These are phyloP conservation scores for Malus hybrid DNA, from an alignment of 331 rosid species.

Conservation along the genomic window DNA sequence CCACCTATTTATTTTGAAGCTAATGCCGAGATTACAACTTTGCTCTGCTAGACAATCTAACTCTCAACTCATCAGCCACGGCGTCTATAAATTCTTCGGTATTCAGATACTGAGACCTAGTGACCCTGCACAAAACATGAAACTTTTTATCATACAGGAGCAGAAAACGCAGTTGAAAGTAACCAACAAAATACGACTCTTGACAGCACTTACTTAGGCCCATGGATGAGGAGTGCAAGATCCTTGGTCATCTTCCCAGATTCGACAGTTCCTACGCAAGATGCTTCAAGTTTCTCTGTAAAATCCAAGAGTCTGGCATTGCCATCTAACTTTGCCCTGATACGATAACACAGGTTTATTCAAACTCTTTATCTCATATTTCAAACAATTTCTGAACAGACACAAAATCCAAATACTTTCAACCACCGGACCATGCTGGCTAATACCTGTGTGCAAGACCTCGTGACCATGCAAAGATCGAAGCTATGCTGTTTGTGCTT, in stretches of 20 bases:
- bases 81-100: slow-evolving; percentile 88
- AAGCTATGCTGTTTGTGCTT: slow-evolving; percentile 95
- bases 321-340: slow-evolving; percentile 82
- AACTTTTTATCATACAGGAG: neutral
- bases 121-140: slow-evolving; percentile 41
- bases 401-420: neutral
- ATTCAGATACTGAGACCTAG: slow-evolving; percentile 69
- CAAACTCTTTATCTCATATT: neutral
- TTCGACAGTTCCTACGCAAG: slow-evolving; percentile 76
- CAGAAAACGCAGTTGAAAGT: neutral
- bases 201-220: slow-evolving; percentile 54
- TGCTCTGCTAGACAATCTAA: slow-evolving; percentile 40
- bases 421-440: neutral
- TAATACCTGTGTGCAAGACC: slow-evolving; percentile 89
- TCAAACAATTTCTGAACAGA: neutral
- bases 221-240: slow-evolving; percentile 86
- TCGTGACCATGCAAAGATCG: slow-evolving; percentile 96
- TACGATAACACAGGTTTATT: neutral
- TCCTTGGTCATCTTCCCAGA: slow-evolving; percentile 99
- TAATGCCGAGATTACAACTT: slow-evolving; percentile 19
- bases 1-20: neutral
- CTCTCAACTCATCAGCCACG: slow-evolving; percentile 67
- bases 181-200: neutral
- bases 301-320: slow-evolving; percentile 60
- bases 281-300: slow-evolving; percentile 70